These are phyloP conservation scores for Cardamine occulta DNA, from an alignment of 345 rosid genomes.

Conservation along the genomic window DNA sequence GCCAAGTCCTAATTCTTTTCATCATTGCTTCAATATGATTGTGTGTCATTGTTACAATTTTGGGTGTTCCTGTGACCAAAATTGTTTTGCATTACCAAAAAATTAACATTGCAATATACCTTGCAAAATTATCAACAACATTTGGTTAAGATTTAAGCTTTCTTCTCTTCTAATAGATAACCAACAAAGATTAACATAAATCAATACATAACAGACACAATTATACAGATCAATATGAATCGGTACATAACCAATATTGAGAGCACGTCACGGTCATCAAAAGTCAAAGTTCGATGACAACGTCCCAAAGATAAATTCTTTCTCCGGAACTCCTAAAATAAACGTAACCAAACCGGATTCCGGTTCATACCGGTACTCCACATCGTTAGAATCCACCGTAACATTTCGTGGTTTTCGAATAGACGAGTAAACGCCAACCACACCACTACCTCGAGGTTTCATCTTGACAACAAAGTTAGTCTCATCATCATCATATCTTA, in stretches of 20 bases:
- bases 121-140: no score
- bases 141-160: no score
- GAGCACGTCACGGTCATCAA: background rate
- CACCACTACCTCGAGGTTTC: constrained; percentile 54
- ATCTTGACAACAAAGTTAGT: constrained; percentile 39
- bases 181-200: no score
- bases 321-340: constrained; percentile 49
- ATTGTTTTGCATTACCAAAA: no score
- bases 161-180: no score
- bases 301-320: constrained; percentile 60
- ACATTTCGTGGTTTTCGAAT: constrained; percentile 53
- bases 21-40: no score
- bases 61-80: no score
- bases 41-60: no score
- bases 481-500: constrained; percentile 35
- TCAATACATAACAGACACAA: background rate
- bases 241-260: constrained; percentile 11
- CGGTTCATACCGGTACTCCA: constrained; percentile 49
- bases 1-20: no score
- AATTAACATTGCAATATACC: no score
- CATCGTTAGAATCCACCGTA: constrained; percentile 54
- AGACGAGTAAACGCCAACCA: constrained; percentile 62
- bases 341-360: constrained; percentile 56
- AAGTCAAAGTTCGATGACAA: constrained; percentile 17
- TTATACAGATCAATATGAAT: constrained; percentile 6